phyloP scores from a whole-genome alignment of 768 basidiomycete genomes.

The Lentinula aciculospora region DNA sequence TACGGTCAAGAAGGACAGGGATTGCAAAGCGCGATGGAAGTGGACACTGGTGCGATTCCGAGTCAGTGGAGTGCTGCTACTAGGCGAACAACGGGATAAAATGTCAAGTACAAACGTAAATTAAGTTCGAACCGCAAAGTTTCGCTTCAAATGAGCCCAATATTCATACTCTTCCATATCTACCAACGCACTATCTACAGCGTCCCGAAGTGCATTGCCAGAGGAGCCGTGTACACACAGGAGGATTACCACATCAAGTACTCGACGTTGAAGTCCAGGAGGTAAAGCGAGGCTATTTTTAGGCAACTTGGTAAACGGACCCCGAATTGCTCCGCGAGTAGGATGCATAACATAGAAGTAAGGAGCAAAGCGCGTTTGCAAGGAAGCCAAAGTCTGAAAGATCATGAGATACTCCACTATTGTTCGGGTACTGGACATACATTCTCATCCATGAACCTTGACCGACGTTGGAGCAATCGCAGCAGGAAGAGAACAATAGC shows the following conservation, averaged over 20 bases:
- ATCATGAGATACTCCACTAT: no score
- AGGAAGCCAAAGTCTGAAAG: conserved; percentile 36
- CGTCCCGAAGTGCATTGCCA: conserved; percentile 13
- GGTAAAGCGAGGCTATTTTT: conserved; percentile 2
- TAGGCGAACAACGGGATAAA: no score
- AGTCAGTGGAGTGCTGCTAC: no score
- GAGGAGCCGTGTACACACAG: conserved; percentile 14
- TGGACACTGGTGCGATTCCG: no score
- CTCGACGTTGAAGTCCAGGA: conserved; percentile 45
- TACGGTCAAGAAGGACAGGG: no score
- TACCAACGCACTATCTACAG: conserved; percentile 31
- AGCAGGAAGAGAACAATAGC: conserved; percentile 60
- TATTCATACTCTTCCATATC: conserved; percentile 31
- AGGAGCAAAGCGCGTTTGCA: conserved; percentile 63
- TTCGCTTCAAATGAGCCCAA: conserved; percentile 27
- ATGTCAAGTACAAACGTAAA: no score
- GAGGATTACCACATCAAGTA: conserved; percentile 54
- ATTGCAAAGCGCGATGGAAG: no score
- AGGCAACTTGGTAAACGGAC: conserved; percentile 75
- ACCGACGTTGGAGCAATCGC: conserved; percentile 51
- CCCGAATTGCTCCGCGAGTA: conserved; percentile 63
- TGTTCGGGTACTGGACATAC: not conserved
- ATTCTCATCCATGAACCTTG: conserved; percentile 25
- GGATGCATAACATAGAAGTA: conserved; percentile 79
- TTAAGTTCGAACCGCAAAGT: not conserved